Evolutionary conservation across 176 grass and related monocot species (phyloP), one percentile per base, ranked within the genome.

Genomic region (Panicum miliaceum): DNA sequence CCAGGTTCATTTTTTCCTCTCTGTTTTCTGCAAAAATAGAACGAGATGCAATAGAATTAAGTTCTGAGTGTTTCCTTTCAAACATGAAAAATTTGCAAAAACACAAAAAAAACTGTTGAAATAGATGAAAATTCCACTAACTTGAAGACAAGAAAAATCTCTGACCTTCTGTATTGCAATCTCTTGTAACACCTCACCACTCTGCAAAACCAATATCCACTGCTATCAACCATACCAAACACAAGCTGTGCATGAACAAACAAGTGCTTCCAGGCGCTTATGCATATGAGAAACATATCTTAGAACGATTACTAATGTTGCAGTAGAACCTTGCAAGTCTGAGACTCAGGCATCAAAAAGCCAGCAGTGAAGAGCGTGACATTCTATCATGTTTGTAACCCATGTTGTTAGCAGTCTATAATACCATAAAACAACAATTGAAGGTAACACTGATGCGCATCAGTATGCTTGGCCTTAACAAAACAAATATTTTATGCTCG

Each of bases 221-320:
- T 61, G 11, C 27, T 26, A 25, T 26, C 23, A 11, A 27, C 8
- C 40, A 26, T 26, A 45, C 14, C 42, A 71, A 64, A 26, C 53
- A 26, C 68, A 71, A 27, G 68, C 68, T 46, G 42, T 46, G 68
- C 42, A 71, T 16, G 42, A 47, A 71, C 22, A 8, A 71, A 70
- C 67, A 70, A 70, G 22, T 26, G 22, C 12, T 71, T 46, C 68
- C n/a, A 45, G 59, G n/a, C 46, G 8, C 7, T 15, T 71, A 25
- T 47, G 41, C 22, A 60, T 12, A 26, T 27, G 11, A 47, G 68
- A 71, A 46, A 27, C 10, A 47, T 13, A 48, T 18, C 13, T 27
- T 50, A 48, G 14, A 50, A 48, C 22, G 26, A 14, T 51, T 32
- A 50, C 3, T 18, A 20, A 1, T 8, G 6, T 48, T 26, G 13